Evolutionary conservation across 2,329 filamentous ascomycete genomes (phyloP).

Genomic region (Fusarium lyarnte): DNA sequence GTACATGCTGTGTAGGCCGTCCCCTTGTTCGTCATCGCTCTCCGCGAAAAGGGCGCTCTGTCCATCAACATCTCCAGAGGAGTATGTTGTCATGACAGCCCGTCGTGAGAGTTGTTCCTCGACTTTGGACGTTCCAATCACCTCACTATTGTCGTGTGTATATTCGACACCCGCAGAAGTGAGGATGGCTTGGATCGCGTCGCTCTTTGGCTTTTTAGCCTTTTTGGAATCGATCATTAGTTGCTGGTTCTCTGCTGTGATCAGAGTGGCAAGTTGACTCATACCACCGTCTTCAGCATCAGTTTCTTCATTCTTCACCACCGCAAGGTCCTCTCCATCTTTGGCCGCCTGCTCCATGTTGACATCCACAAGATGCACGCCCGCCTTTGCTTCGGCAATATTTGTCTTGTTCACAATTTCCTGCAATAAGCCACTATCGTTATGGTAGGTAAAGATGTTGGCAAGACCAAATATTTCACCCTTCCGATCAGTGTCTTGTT

Average conservation of each 20-base stretch:
- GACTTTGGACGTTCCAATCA: constrained; percentile 91
- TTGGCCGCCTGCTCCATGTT: constrained; percentile 71
- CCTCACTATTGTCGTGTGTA: constrained; percentile 95
- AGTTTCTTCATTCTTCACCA: constrained; percentile 58
- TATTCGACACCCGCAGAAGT: constrained; percentile 90
- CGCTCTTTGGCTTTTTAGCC: constrained; percentile 60
- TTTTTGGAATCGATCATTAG: constrained; percentile 48
- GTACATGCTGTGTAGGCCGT: constrained; percentile 59
- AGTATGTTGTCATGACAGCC: constrained; percentile 70
- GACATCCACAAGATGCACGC: constrained; percentile 81
- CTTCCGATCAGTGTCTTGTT: constrained; percentile 81
- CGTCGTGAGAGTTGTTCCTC: constrained; percentile 84
- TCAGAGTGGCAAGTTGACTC: constrained; percentile 72
- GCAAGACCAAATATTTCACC: constrained; percentile 93
- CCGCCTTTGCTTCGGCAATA: constrained; percentile 89
- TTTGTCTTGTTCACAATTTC: constrained; percentile 99
- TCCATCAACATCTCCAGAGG: constrained; percentile 55
- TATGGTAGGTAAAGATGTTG: constrained; percentile 87
- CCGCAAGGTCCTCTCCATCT: constrained; percentile 58
- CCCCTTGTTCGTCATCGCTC: constrained; percentile 51
- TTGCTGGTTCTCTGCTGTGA: constrained; percentile 59
- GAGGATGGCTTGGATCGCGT: constrained; percentile 89
- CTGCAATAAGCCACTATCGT: constrained; percentile 81
- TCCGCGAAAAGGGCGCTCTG: constrained; percentile 68
- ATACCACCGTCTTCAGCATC: constrained; percentile 73